Percentiles rank a stretch among this genome's conserved stretches.
phyloP scores from a whole-genome alignment of 164 flowering plant species.

The Piper longum region DNA sequence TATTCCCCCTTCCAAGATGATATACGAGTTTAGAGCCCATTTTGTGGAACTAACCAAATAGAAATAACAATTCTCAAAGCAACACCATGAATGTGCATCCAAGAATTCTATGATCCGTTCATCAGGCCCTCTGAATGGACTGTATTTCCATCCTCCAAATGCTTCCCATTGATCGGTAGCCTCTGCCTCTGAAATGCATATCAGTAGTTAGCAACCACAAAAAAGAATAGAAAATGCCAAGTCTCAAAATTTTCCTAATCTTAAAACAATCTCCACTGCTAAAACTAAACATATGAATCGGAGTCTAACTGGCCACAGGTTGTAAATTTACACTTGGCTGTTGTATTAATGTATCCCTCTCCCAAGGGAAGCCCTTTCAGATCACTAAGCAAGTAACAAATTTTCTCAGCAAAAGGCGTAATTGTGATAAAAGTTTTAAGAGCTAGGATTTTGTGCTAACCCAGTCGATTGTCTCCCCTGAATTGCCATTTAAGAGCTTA shows the following conservation, averaged over 20 bases:
- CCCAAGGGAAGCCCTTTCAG: too few species aligned
- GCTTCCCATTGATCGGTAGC: constrained; percentile 68
- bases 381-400: neutral
- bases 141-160: constrained; percentile 40
- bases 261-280: neutral
- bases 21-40: neutral
- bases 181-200: constrained; percentile 46
- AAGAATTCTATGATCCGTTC: constrained; percentile 28
- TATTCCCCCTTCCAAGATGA: too few species aligned
- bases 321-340: too few species aligned
- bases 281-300: too few species aligned
- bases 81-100: neutral
- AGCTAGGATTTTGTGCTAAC: constrained; percentile 16
- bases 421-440: neutral
- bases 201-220: neutral
- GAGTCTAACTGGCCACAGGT: too few species aligned
- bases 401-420: neutral
- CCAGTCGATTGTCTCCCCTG: constrained; percentile 68
- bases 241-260: too few species aligned
- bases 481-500: constrained; percentile 77
- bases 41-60: neutral
- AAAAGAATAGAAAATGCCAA: too few species aligned
- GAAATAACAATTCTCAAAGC: neutral
- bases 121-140: constrained; percentile 39
- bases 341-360: too few species aligned